These are phyloP conservation scores for Dovyalis caffra DNA, from an alignment of 345 rosid genomes.

Conservation along the genomic window DNA sequence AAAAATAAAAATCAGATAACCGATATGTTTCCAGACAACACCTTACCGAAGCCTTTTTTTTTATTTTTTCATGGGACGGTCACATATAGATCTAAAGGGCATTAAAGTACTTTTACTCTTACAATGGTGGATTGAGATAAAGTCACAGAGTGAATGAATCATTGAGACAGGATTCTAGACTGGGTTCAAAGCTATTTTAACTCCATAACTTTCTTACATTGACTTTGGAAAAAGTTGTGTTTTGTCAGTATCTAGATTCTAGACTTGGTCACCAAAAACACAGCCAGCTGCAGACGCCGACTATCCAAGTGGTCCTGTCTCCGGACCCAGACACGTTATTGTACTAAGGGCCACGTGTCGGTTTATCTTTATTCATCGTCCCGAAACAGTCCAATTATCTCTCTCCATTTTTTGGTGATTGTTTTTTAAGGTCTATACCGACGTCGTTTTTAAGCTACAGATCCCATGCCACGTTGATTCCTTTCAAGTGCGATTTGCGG, in stretches of 20 bases:
- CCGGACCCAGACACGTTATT: slow-evolving; percentile 38
- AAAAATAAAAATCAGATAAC: no score
- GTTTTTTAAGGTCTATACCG: background rate
- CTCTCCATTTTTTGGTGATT: slow-evolving; percentile 23
- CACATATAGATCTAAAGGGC: background rate
- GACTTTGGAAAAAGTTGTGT: slow-evolving; percentile 39
- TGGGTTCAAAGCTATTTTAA: background rate
- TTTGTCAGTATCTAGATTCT: slow-evolving; percentile 41
- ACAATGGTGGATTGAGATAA: background rate
- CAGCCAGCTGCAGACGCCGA: slow-evolving; percentile 40
- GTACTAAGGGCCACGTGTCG: slow-evolving; percentile 25
- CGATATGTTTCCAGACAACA: no score
- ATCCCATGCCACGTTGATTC: background rate
- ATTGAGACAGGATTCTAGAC: background rate
- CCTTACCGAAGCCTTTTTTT: no score
- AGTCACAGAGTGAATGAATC: background rate
- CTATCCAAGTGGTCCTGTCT: slow-evolving; percentile 41
- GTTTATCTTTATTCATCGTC: background rate
- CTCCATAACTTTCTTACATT: background rate
- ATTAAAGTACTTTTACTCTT: background rate
- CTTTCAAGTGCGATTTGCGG: background rate
- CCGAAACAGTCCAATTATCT: background rate
- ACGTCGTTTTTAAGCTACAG: background rate
- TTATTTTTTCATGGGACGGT: background rate
- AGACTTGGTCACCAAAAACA: slow-evolving; percentile 26